phyloP scores from a whole-genome alignment of 805 yeast genomes.

The Nakazawaea ishiwadae region DNA sequence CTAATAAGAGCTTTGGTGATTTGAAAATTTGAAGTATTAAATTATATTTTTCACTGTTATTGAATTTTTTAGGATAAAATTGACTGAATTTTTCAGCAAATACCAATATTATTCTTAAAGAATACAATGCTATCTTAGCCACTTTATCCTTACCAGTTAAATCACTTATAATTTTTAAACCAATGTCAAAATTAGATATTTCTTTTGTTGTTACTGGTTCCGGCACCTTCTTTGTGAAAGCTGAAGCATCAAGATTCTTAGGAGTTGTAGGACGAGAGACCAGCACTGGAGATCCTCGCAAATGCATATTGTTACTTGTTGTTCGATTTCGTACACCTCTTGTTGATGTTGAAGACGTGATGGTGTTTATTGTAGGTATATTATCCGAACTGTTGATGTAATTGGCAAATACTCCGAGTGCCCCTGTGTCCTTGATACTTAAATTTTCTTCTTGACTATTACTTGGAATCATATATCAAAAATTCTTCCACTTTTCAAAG shows the following conservation, averaged over 20 bases:
- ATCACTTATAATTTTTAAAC: conserved; percentile 48
- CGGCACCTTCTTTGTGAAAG: neutral
- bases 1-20: conserved; percentile 23
- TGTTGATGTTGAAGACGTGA: neutral
- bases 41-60: conserved; percentile 20
- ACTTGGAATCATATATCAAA: no score
- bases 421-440: conserved; percentile 6
- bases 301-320: no score
- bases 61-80: conserved; percentile 19
- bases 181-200: conserved; percentile 34
- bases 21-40: conserved; percentile 21
- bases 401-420: conserved; percentile 9
- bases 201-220: neutral
- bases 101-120: conserved; percentile 45
- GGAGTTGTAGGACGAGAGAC: conserved; percentile 3
- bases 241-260: neutral
- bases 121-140: conserved; percentile 60
- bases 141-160: conserved; percentile 69
- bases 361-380: neutral
- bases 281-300: no score
- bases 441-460: no score
- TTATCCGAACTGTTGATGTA: conserved; percentile 4
- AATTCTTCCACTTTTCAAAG: no score
- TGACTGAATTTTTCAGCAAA: conserved; percentile 38
- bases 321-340: no score